Base-by-base conservation (phyloP, 306 rosid genomes). In the Castanea sativa region DNA sequence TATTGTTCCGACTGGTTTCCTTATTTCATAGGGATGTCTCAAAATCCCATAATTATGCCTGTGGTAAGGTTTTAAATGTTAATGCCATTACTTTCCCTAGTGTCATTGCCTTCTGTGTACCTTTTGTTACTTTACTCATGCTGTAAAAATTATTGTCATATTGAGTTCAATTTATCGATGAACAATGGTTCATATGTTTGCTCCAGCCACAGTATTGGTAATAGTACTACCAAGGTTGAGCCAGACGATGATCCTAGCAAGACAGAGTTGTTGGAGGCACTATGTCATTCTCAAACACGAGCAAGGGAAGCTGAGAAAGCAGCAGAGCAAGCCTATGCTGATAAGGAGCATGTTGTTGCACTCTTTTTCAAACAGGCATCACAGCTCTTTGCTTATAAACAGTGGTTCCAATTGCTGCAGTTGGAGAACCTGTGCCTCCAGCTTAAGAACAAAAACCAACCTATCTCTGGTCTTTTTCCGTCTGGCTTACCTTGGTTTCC, bases 241-340 rank as follows among this genome's bases (percentile, higher is more conserved):
- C 61, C 77, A 60, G 74, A 82, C 5, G 83, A 73, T 53, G 77
- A 80, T 33, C 70, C 76, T 74, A 81, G 80, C 86, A 88, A 85
- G 83, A 83, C 94, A 38, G 84, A 94, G 87, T 85, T 94, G 84
- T 73, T 92, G 81, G 93, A 91, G 86, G 98, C 98, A 10, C 78
- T 94, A 33, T 87, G 94, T 71, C 93, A 92, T 79, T 94, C 98
- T 76, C 97, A 92, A 86, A 92, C 94, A 43, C 90, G 98, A 78
- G 97, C 98, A 6, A 87, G 98, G 86, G 91, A 91, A 57, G 98
- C 98, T 5, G 97, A 94, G 88, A 71, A 87, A 45, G 97, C 97
- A 2, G 98, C 97, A 4, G 86, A 92, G 68, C 76, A 84, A 87
- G 97, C 97, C 27, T 83, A 85, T 87, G 86, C 70, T 1, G 98